Base-by-base conservation (phyloP, 768 basidiomycete species). In the Boletus rubroflammeus region DNA sequence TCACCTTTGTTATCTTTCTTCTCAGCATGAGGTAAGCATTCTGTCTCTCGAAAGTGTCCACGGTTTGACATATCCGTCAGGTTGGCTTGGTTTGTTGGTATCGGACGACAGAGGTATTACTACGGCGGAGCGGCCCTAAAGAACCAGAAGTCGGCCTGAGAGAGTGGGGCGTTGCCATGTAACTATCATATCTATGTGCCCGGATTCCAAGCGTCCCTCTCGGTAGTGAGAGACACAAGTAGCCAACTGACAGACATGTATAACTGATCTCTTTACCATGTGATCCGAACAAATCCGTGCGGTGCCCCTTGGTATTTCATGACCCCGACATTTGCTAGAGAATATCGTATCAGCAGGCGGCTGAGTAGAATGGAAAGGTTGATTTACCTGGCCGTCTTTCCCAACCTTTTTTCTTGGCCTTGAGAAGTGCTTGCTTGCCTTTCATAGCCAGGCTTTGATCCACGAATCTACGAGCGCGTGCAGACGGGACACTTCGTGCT, bases 1-100 rank as follows among this genome's bases (percentile, higher is more conserved):
- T 90, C 63, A 83, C 86, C 3, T 72, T 83, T 53, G 79, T 81
- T 23, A 48, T 84, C 29, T 69, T 83, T 25, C 73, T 91, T 35
- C 76, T 85, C 50, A 45, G 73, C 38, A 76, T 77, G 59, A 79
- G 88, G 87, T 87, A 64, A 57, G 53, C 2, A 13, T 47, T 11
- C 19, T 47, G 21, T 43, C 45, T 41, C 31, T 51, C 13, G 13
- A 26, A 40, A 9, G 41, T 60, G 44, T 53, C 40, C 41, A 29
- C 17, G 39, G 28, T 50, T 38, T 55, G 23, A 64, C 43, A 39
- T 25, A 26, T 36, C 39, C 15, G 5, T 41, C 62, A 84, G 83
- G 58, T 57, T 78, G 31, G 75, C 81, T 14, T 84, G 83, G 83
- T 81, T 82, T 61, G 53, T 73, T 36, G 81, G 80, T 15, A 68